Percentiles rank a stretch among this genome's conserved stretches.
Evolutionary conservation across 129 eudicot genomes (phyloP).

Genomic region (Artemisia tridentata): DNA sequence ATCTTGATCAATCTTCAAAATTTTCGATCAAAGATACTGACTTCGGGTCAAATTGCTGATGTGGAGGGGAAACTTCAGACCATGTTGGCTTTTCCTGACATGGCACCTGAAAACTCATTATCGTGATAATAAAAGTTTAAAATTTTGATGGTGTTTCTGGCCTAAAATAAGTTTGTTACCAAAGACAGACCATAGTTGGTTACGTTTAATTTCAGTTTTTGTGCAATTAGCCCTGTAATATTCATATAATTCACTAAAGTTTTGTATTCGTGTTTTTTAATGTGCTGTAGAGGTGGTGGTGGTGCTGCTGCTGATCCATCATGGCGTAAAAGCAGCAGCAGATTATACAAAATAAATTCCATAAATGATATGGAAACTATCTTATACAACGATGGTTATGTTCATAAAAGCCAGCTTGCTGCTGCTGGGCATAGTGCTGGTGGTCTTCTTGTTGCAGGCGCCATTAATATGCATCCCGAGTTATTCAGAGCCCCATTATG

Average conservation of each 20-base stretch:
- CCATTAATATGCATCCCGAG: constrained; percentile 66
- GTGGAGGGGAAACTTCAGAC: too few species aligned
- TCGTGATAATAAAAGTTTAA: too few species aligned
- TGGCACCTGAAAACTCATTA: too few species aligned
- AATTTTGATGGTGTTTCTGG: too few species aligned
- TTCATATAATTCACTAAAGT: background rate
- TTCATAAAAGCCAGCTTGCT: constrained; percentile 48
- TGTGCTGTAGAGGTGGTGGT: constrained; percentile 32
- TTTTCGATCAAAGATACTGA: too few species aligned
- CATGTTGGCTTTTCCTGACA: too few species aligned
- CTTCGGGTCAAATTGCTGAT: too few species aligned
- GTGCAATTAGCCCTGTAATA: background rate
- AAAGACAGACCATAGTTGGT: background rate
- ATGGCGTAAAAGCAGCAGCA: constrained; percentile 80
- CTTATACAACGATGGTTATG: constrained; percentile 65
- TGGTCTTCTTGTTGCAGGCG: constrained; percentile 67
- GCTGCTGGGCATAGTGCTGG: constrained; percentile 87
- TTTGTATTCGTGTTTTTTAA: constrained; percentile 4
- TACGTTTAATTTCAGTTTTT: background rate
- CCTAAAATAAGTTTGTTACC: background rate
- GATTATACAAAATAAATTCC: constrained; percentile 65
- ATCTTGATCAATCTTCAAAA: too few species aligned
- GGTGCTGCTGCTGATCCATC: constrained; percentile 36
- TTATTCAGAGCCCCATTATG: constrained; percentile 70
- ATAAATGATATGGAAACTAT: constrained; percentile 74